Percentiles rank a stretch among this genome's conserved stretches.
Conservation (phyloP, 2,329 filamentous ascomycete species). For the Aspergillus brasiliensis region DNA sequence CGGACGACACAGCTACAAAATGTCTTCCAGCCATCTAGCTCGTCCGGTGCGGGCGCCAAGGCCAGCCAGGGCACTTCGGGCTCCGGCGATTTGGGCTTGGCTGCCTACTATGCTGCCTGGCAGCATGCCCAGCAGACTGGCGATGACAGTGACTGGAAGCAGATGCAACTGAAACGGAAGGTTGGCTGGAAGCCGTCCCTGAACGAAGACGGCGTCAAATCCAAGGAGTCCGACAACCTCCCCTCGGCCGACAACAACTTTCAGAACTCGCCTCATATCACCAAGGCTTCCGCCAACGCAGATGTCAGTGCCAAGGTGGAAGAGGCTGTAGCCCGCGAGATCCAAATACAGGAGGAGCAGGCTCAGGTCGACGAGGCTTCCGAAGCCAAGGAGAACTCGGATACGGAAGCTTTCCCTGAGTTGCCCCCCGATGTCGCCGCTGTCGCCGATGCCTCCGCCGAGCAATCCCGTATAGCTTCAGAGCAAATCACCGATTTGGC, state of each 20-base stretch:
- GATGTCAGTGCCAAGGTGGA: slow-evolving; percentile 74
- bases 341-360: slow-evolving; percentile 61
- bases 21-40: slow-evolving; percentile 68
- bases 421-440: slow-evolving; percentile 40
- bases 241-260: slow-evolving; percentile 55
- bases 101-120: slow-evolving; percentile 89
- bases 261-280: slow-evolving; percentile 63
- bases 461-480: slow-evolving; percentile 70
- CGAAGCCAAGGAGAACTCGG: slow-evolving; percentile 28
- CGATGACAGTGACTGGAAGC: slow-evolving; percentile 80
- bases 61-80: slow-evolving; percentile 61
- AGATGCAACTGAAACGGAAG: slow-evolving; percentile 84
- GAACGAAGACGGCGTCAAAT: slow-evolving; percentile 41
- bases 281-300: slow-evolving; percentile 53
- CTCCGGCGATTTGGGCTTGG: slow-evolving; percentile 67
- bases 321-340: slow-evolving; percentile 78
- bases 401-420: slow-evolving; percentile 31
- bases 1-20: slow-evolving; percentile 65
- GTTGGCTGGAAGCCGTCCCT: slow-evolving; percentile 78
- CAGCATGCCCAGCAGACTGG: slow-evolving; percentile 72
- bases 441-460: slow-evolving; percentile 53
- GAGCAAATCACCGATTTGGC: slow-evolving; percentile 76
- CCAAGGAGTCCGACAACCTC: slow-evolving; percentile 27
- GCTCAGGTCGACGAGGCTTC: slow-evolving; percentile 45
- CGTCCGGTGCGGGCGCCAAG: slow-evolving; percentile 54